Conservation (phyloP, 2,329 filamentous ascomycete species). For the Nigrospora osmanthi region DNA sequence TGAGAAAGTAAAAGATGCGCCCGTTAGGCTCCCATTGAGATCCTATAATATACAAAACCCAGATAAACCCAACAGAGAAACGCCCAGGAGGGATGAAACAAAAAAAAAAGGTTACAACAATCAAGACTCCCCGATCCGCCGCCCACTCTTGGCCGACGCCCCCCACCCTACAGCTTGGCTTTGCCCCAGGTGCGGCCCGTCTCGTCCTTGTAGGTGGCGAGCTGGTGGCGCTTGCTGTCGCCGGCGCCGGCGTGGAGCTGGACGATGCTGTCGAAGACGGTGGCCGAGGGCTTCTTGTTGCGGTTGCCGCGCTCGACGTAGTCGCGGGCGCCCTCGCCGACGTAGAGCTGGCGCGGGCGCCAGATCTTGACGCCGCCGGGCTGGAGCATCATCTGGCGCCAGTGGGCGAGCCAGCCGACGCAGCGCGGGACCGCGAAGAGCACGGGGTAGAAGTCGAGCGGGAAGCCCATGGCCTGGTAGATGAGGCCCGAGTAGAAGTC, state of each 20-base stretch:
- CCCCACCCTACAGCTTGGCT: slow-evolving; percentile 16
- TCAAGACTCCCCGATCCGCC: too few species aligned
- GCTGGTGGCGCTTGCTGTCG: slow-evolving; percentile 31
- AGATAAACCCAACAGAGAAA: too few species aligned
- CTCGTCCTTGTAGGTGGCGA: slow-evolving; percentile 31
- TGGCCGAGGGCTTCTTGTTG: slow-evolving; percentile 18
- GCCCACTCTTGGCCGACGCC: neutral
- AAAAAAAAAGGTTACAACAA: too few species aligned
- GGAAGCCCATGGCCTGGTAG: slow-evolving; percentile 45
- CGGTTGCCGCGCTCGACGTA: slow-evolving; percentile 31
- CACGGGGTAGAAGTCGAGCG: slow-evolving; percentile 43
- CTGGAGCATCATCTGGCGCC: slow-evolving; percentile 41
- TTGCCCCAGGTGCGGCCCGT: slow-evolving; percentile 20
- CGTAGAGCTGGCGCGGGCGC: slow-evolving; percentile 39
- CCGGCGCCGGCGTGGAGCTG: slow-evolving; percentile 27
- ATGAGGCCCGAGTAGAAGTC: slow-evolving; percentile 45
- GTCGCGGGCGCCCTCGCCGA: slow-evolving; percentile 33
- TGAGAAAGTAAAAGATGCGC: too few species aligned
- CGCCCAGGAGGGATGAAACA: too few species aligned
- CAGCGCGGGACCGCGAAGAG: slow-evolving; percentile 42
- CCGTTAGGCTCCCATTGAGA: too few species aligned
- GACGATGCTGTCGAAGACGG: slow-evolving; percentile 26
- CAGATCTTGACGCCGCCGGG: slow-evolving; percentile 41
- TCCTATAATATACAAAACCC: too few species aligned
- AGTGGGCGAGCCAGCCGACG: slow-evolving; percentile 43